These are phyloP conservation scores for Rhodomyrtus tomentosa DNA, from an alignment of 345 rosid genomes.

Conservation along the genomic window DNA sequence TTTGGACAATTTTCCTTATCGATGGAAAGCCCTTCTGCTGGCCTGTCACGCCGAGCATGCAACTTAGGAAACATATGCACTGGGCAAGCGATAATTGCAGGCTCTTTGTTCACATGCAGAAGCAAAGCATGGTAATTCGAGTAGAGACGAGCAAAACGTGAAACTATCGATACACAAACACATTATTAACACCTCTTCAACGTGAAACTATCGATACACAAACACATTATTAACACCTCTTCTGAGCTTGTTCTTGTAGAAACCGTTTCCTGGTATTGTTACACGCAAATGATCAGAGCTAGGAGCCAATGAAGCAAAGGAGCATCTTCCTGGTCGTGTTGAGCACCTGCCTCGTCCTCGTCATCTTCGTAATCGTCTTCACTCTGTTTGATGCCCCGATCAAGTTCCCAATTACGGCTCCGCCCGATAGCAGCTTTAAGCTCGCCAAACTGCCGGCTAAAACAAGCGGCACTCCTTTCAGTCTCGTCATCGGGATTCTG, in stretches of 20 bases:
- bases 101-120: not conserved
- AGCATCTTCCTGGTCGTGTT: constrained; percentile 1
- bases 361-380: constrained; percentile 7
- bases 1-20: too few relatives aligned
- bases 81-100: not conserved
- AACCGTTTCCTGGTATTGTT: not conserved
- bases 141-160: not conserved
- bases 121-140: not conserved
- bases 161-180: not conserved
- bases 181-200: not conserved
- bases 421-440: not conserved
- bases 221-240: not conserved
- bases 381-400: constrained; percentile 1
- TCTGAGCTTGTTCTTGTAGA: not conserved
- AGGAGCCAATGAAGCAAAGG: not conserved
- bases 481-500: constrained; percentile 26
- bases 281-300: not conserved
- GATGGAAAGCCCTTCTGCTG: not conserved
- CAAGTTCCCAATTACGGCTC: not conserved
- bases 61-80: not conserved
- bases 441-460: not conserved
- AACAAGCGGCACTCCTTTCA: not conserved
- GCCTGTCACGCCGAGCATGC: not conserved
- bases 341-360: not conserved
- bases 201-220: not conserved